Base-by-base conservation (phyloP, 2,329 filamentous ascomycete genomes). In the Diaporthe sp. region DNA sequence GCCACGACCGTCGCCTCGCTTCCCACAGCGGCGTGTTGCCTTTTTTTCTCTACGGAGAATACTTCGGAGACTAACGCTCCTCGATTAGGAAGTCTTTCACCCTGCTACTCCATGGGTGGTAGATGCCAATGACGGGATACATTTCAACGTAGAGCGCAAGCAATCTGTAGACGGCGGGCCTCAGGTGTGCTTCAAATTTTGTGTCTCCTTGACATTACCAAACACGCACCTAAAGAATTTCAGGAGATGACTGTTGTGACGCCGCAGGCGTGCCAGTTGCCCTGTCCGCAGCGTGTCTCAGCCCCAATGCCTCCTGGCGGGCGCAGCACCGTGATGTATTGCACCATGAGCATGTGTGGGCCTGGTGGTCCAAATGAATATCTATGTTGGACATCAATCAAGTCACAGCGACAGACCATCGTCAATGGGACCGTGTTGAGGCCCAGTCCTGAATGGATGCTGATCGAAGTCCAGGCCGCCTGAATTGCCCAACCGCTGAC, bases 21-120 rank as follows among this genome's bases (percentile, higher is more conserved):
- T 81, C 81, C 85, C 82, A 91, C 89, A 89, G 89, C 91, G 89
- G 88, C 84, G 89, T 82, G 89, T 91, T 91, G 89, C 89, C 89
- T 82, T 81, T 88, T 88, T 88, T 87, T 85, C 84, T 74, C 72
- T 65, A 67, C 76, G 78, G 86, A 86, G 87, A 87, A 87, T 87
- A 75, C 82, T 90, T 88, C 89, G 89, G 85, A 91, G 88, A 91
- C 83, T 78, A 86, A 88, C 83, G 84, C 81, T 86, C 89, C 89
- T 88, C 88, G 88, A 90, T 91, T 74, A 91, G 89, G 90, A 91
- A 92, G 89, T 90, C 87, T 90, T 83, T 83, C 88, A 87, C 83
- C 83, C 82, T 83, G 83, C 83, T 83, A 81, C 79, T 81, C 77
- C 82, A 85, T 88, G 88, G 86, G 87, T 86, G 86, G 7, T 83